A percentile compares a stretch with the other conserved stretches of the same genome.
phyloP scores from a whole-genome alignment of 495 filamentous ascomycete genomes.

The Sphaerosporella brunnea region DNA sequence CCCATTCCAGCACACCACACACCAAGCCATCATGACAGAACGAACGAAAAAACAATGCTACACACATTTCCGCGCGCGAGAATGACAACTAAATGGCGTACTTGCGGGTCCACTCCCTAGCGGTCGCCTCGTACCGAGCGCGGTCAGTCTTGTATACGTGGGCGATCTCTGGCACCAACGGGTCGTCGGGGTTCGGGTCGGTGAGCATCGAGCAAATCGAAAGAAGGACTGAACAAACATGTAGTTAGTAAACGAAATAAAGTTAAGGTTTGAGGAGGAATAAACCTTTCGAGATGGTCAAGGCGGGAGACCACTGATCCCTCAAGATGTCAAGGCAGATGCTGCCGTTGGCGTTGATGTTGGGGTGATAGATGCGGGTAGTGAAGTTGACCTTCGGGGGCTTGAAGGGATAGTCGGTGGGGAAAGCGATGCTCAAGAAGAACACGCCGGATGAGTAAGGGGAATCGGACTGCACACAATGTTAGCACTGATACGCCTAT shows the following conservation, averaged over 20 bases:
- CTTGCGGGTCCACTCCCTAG: conserved; percentile 96
- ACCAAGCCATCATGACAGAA: no score
- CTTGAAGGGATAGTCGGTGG: conserved; percentile 99
- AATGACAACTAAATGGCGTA: conserved; percentile 91
- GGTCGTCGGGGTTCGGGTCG: conserved; percentile 97
- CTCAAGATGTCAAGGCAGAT: conserved; percentile 96
- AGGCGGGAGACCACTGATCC: conserved; percentile 96
- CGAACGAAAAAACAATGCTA: not conserved
- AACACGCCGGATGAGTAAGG: conserved; percentile 96
- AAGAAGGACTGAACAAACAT: conserved; percentile 56
- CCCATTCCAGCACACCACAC: no score
- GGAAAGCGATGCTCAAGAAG: conserved; percentile 96
- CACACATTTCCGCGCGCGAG: no score
- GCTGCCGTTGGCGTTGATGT: conserved; percentile 99
- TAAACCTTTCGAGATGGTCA: conserved; percentile 96
- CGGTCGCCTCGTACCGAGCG: conserved; percentile 83
- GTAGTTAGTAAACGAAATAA: conserved; percentile 2
- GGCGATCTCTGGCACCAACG: conserved; percentile 93
- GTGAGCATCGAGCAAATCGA: conserved; percentile 99
- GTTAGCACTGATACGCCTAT: no score
- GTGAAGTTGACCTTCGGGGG: conserved; percentile 99
- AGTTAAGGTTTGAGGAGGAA: not conserved
- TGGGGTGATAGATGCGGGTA: conserved; percentile 97
- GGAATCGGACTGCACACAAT: conserved; percentile 49
- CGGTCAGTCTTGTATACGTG: conserved; percentile 99